Conservation (phyloP, 2,329 filamentous ascomycete species). For the Alternaria ventricosa region DNA sequence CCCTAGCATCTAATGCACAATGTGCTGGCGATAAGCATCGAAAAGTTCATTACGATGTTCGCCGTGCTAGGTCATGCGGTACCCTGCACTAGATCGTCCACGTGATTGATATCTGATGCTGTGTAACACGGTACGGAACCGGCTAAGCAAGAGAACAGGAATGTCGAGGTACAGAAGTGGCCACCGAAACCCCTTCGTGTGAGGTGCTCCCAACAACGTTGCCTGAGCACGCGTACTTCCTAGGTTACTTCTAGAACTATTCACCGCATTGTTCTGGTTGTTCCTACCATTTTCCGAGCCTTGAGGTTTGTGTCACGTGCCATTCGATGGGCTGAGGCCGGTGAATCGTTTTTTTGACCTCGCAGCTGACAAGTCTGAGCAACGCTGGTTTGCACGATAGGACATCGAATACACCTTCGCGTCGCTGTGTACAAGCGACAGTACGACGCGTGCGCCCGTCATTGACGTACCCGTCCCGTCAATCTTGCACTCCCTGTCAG, state of each 20-base stretch:
- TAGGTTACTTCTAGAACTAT: neutral
- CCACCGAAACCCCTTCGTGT: neutral
- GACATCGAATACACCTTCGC: constrained; percentile 19
- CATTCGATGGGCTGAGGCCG: neutral
- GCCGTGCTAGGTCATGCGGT: constrained; percentile 2
- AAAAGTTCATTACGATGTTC: neutral
- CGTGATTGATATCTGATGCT: constrained; percentile 18
- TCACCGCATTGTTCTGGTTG: neutral
- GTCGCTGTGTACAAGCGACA: neutral
- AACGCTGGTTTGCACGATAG: neutral
- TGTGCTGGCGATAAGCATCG: constrained; percentile 1
- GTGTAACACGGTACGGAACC: constrained; percentile 23
- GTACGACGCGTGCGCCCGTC: constrained; percentile 1
- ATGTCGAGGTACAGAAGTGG: neutral
- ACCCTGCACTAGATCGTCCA: constrained; percentile 15
- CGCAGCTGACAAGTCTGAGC: neutral
- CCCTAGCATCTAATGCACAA: neutral
- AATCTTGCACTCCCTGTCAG: constrained; percentile 26
- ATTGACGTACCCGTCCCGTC: constrained; percentile 18
- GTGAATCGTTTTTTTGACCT: neutral
- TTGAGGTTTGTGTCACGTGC: neutral
- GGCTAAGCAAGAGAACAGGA: constrained; percentile 4
- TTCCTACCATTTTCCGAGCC: neutral
- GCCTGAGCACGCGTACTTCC: neutral
- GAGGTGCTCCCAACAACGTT: neutral